phyloP scores from a whole-genome alignment of 345 rosid genomes.

The Linum trigynum region DNA sequence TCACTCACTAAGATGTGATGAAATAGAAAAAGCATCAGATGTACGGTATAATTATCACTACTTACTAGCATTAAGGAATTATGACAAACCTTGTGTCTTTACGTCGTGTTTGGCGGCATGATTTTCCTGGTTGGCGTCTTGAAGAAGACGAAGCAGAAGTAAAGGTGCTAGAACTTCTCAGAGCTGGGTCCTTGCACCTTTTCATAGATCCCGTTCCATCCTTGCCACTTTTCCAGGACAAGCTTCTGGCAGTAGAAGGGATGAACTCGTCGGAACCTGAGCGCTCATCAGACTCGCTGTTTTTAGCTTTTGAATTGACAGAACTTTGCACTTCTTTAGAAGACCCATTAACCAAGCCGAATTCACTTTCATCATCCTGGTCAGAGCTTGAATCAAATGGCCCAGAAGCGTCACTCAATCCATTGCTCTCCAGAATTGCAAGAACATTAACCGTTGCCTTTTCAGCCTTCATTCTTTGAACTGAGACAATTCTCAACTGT shows the following conservation, averaged over 20 bases:
- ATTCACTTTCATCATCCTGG: slow-evolving; percentile 39
- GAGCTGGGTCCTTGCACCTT: slow-evolving; percentile 40
- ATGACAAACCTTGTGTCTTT: slow-evolving; percentile 56
- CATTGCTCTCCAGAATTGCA: slow-evolving; percentile 67
- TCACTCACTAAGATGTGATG: too few species aligned
- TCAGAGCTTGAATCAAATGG: slow-evolving; percentile 69
- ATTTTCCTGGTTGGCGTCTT: slow-evolving; percentile 56
- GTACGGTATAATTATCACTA: not conserved
- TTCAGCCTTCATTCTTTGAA: slow-evolving; percentile 87
- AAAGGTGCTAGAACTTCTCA: slow-evolving; percentile 30
- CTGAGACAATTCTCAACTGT: slow-evolving; percentile 61
- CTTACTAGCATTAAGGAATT: slow-evolving; percentile 2
- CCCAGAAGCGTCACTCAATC: slow-evolving; percentile 58
- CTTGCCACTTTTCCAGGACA: slow-evolving; percentile 80
- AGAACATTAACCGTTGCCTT: slow-evolving; percentile 81
- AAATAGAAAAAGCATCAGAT: too few species aligned
- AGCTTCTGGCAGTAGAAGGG: slow-evolving; percentile 32
- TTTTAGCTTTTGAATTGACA: slow-evolving; percentile 29
- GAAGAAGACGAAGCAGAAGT: slow-evolving; percentile 37
- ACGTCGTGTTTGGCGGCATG: slow-evolving; percentile 61
- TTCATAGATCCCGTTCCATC: slow-evolving; percentile 41
- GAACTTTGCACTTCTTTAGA: slow-evolving; percentile 30
- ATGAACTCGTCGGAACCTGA: slow-evolving; percentile 41
- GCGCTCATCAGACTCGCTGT: slow-evolving; percentile 29
- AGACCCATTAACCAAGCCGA: slow-evolving; percentile 26